phyloP scores from a whole-genome alignment of 2,329 filamentous ascomycete genomes.

The Metarhizium robertsii region DNA sequence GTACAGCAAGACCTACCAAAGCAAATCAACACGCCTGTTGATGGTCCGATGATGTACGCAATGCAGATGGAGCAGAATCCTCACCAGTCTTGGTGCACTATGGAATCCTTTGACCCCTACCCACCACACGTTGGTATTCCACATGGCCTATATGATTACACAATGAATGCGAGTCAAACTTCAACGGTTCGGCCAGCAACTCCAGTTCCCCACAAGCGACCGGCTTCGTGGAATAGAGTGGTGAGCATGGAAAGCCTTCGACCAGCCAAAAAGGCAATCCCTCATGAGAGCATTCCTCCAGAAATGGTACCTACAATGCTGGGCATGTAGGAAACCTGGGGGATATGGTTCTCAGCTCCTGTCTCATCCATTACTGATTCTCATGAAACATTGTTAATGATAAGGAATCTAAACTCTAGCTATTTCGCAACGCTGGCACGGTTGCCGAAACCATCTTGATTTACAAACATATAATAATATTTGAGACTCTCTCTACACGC shows the following conservation, averaged over 20 bases:
- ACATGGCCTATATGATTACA: slow-evolving; percentile 15
- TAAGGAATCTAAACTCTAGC: neutral
- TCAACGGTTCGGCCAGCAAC: slow-evolving; percentile 25
- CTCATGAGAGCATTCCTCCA: slow-evolving; percentile 17
- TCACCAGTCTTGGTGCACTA: slow-evolving; percentile 16
- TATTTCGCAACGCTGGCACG: neutral
- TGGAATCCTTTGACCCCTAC: slow-evolving; percentile 10
- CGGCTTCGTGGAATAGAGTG: slow-evolving; percentile 28
- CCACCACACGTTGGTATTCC: slow-evolving; percentile 8
- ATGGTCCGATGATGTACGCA: slow-evolving; percentile 19
- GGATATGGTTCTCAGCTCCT: neutral
- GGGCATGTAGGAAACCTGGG: slow-evolving; percentile 12
- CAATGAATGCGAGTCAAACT: slow-evolving; percentile 15
- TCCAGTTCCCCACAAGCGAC: slow-evolving; percentile 28
- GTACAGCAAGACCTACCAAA: slow-evolving; percentile 15
- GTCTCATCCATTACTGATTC: neutral
- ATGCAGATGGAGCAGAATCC: slow-evolving; percentile 21
- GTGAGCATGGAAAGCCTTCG: slow-evolving; percentile 28
- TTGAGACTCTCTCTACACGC: neutral
- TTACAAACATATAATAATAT: neutral
- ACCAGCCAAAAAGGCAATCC: slow-evolving; percentile 24
- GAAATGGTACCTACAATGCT: slow-evolving; percentile 16
- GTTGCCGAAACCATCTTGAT: neutral
- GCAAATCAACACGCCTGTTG: slow-evolving; percentile 23
- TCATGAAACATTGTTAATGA: neutral